Evolutionary conservation across 2,329 filamentous ascomycete species (phyloP).

Genomic region (Beauveria bassiana): DNA sequence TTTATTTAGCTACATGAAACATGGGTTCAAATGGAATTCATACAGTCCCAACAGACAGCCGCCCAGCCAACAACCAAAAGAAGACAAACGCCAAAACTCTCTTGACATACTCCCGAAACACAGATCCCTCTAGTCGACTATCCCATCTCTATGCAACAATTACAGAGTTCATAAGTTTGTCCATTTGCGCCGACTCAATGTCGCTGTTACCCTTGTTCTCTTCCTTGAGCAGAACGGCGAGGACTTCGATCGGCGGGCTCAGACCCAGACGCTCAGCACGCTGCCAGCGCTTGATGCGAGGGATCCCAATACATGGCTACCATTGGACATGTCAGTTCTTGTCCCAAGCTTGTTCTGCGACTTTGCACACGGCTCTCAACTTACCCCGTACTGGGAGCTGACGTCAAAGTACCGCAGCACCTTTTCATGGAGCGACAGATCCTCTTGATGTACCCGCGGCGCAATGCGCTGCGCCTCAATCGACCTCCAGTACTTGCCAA

Average conservation of each 20-base stretch:
- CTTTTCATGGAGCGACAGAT: conserved; percentile 68
- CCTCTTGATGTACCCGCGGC: conserved; percentile 69
- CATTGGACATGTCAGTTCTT: not conserved
- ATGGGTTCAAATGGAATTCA: not conserved
- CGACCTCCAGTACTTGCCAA: conserved; percentile 68
- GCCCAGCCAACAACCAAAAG: not conserved
- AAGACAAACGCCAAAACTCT: conserved; percentile 13
- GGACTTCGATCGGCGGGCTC: conserved; percentile 81
- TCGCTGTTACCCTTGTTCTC: conserved; percentile 46
- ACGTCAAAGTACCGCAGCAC: conserved; percentile 88
- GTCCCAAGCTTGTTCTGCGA: not conserved
- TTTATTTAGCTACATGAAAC: not conserved
- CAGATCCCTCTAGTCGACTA: not conserved
- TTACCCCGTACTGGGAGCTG: conserved; percentile 82
- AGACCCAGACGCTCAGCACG: conserved; percentile 75
- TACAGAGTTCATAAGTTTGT: conserved; percentile 52
- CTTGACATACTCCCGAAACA: not conserved
- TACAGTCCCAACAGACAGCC: not conserved
- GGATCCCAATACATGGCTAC: conserved; percentile 81
- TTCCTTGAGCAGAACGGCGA: conserved; percentile 74
- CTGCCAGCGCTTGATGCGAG: conserved; percentile 77
- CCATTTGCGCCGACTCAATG: conserved; percentile 65
- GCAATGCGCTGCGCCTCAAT: conserved; percentile 64
- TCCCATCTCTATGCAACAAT: conserved; percentile 26
- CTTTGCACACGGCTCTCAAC: conserved; percentile 28